phyloP scores from a whole-genome alignment of 352 stramenopile genomes.

The Stramenopiles sp. region DNA sequence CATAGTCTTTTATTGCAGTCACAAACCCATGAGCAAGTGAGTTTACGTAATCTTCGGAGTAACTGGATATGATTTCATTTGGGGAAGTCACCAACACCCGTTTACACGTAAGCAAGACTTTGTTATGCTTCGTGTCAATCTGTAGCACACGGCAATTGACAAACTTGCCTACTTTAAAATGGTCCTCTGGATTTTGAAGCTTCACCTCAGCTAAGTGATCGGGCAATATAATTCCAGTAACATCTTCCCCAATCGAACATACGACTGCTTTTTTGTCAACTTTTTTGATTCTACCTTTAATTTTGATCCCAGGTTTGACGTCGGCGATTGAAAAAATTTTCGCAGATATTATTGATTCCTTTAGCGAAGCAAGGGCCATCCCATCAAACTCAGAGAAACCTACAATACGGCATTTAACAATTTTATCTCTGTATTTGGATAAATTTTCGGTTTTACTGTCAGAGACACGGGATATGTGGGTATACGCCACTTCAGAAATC shows the following conservation, averaged over 20 bases:
- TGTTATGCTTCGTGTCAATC: slow-evolving; percentile 65
- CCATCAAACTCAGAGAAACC: slow-evolving; percentile 58
- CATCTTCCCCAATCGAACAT: slow-evolving; percentile 54
- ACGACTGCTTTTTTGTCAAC: slow-evolving; percentile 56
- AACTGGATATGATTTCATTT: slow-evolving; percentile 46
- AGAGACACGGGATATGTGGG: slow-evolving; percentile 59
- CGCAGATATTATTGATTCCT: slow-evolving; percentile 44
- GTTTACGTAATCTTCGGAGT: slow-evolving; percentile 42
- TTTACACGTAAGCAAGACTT: slow-evolving; percentile 71
- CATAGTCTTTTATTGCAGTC: slow-evolving; percentile 71
- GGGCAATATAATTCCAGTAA: slow-evolving; percentile 42
- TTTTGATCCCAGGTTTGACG: slow-evolving; percentile 40
- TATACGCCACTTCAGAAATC: slow-evolving; percentile 39
- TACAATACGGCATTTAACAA: slow-evolving; percentile 49
- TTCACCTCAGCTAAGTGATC: slow-evolving; percentile 48
- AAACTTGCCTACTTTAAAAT: slow-evolving; percentile 49
- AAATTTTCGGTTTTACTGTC: slow-evolving; percentile 59
- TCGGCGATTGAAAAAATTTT: slow-evolving; percentile 51
- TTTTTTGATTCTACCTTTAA: slow-evolving; percentile 50
- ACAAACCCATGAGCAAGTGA: slow-evolving; percentile 64
- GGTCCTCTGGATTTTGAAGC: slow-evolving; percentile 39
- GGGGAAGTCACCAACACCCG: slow-evolving; percentile 48
- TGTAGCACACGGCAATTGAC: slow-evolving; percentile 52
- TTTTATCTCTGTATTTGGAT: slow-evolving; percentile 52
- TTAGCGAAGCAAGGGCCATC: slow-evolving; percentile 53